A percentile compares a stretch with the other conserved stretches of the same genome.
Conservation (phyloP, 139 green algal species). For the Trebouxia sp. region DNA sequence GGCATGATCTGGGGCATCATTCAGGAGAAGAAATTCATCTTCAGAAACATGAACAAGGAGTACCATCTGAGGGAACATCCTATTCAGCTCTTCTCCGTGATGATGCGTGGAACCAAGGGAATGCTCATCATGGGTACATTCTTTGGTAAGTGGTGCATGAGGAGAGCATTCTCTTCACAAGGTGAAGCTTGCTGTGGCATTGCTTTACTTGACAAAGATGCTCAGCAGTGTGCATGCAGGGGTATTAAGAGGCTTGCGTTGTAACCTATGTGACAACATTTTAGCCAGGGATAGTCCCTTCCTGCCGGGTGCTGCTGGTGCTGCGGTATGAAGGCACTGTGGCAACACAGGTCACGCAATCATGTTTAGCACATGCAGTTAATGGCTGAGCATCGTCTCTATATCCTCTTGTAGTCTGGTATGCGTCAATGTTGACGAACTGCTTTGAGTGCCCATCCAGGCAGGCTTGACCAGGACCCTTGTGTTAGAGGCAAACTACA, state of each 20-base stretch:
- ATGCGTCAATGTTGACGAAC: too few species aligned
- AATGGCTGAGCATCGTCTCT: not conserved
- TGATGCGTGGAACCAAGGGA: constrained; percentile 5
- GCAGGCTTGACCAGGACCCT: not conserved
- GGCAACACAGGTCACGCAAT: not conserved
- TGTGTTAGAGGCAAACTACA: not conserved
- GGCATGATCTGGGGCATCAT: constrained; percentile 23
- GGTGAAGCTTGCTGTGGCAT: too few species aligned
- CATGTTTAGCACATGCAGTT: too few species aligned
- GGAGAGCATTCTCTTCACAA: too few species aligned
- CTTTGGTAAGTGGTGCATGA: not conserved
- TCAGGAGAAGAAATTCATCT: constrained; percentile 25
- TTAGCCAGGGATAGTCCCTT: constrained; percentile 4
- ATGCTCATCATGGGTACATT: not conserved
- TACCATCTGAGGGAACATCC: not conserved
- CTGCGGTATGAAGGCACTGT: not conserved
- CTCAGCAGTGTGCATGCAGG: not conserved
- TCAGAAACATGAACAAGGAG: constrained; percentile 19
- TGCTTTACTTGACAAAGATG: too few species aligned
- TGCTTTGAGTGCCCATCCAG: too few species aligned
- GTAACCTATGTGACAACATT: not conserved
- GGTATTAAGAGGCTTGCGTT: not conserved
- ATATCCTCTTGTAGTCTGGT: not conserved
- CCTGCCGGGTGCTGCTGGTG: not conserved
- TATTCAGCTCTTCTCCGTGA: constrained; percentile 10